Evolutionary conservation across 495 filamentous ascomycete species (phyloP), one percentile per base, ranked within the genome.

Genomic region (Penicillium canescens): DNA sequence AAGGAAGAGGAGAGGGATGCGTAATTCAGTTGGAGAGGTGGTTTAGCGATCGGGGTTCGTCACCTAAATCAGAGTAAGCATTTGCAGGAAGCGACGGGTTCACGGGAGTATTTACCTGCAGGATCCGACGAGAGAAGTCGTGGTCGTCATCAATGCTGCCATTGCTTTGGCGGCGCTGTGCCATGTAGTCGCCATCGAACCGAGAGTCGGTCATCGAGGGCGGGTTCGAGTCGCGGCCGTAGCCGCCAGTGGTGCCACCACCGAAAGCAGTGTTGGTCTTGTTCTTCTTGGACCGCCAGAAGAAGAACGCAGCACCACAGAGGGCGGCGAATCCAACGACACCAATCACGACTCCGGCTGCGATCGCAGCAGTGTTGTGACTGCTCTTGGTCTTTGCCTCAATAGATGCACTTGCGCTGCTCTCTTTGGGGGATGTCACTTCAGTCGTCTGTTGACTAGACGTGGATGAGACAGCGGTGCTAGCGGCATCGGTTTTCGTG

Each of bases 131-230:
- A 52, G 94, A 97, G 74, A 97, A 98, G 71, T 98, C 94, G 69
- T 95, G 85, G 73, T 96, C 94, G 68, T 98, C 95, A 60, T 92
- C 93, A 66, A 98, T 98, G 74, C 93, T 97, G 60, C 93, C 94
- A 71, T 93, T 90, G 72, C 94, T 98, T 76, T 93, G 85, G 69
- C 94, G 84, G 64, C 91, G 80, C 59, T 94, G 85, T 51, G 85
- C 84, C 86, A 96, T 89, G 50, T 78, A 81, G 44, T 87, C 84
- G 20, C 93, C 91, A 57, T 98, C 94, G 54, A 97, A 87, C 20
- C 95, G 83, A 40, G 88, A 86, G 69, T 98, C 92, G 9, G 80
- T 78, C 76, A 87, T 84, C 24, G 87, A 86, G 4, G 59, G 55
- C 4, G 54, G 47, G 34, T 42, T 40, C 3, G 58, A 60, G 13